Base-by-base conservation (phyloP, 352 stramenopile genomes). In the Pythium biforme region DNA sequence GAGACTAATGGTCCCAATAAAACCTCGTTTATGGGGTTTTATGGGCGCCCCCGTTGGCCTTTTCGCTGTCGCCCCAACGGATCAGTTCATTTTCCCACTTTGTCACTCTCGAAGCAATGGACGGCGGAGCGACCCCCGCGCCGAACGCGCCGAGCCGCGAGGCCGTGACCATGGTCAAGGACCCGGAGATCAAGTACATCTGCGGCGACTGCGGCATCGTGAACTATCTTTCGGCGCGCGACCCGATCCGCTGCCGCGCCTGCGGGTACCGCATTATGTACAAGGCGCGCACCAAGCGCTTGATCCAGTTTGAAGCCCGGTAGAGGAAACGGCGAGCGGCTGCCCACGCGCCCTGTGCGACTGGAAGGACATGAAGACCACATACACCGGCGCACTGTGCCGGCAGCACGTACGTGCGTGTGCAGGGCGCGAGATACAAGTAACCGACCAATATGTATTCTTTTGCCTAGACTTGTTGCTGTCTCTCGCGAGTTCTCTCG, bases 251-350 rank as follows among this genome's bases (percentile, higher is more conserved):
- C 58, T 99, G 96, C 78, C 90, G 94, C 60, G 92, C 96, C 48
- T 99, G 96, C 72, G 95, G 95, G 54, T 98, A 98, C 81, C 89
- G 96, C 62, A 98, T 99, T 83, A 94, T 99, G 73, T 99, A 99
- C 89, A 99, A 99, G 82, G 94, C 89, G 22, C 88, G 96, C 63
- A 99, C 96, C 29, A 98, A 98, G 81, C 89, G 96, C 27, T 75
- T 97, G 55, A 95, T 96, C 70, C 89, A 97, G 81, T 96, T 95
- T 57, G 89, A 97, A 64, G 89, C 89, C 22, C 79, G 89, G 65
- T 97, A 90, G 81, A 70, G 31, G 31, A 37, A 12, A 12, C 2
- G 31, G 31, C 10, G 31, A 11, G 31, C 31, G 7, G 31, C 31
- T 8, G 7, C 31, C 1, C 31, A 37, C 31, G 31, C 31, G 31